phyloP scores from a whole-genome alignment of 2,329 filamentous ascomycete species.

The Zalaria sp. region DNA sequence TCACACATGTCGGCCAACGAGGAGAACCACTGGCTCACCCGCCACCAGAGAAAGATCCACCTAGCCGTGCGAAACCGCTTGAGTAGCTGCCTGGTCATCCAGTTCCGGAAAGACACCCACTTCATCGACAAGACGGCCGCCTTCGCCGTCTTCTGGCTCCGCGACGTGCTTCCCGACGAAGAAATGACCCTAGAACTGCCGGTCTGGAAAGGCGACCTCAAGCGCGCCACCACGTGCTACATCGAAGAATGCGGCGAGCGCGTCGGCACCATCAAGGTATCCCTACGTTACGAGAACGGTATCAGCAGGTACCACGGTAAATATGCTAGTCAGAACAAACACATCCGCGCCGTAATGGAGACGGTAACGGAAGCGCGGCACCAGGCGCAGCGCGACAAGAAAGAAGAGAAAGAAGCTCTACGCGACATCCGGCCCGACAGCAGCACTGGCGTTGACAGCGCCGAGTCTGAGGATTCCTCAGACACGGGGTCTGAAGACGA shows the following conservation, averaged over 20 bases:
- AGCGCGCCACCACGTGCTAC: slow-evolving; percentile 36
- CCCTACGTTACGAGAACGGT: slow-evolving; percentile 46
- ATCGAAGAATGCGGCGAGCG: slow-evolving; percentile 41
- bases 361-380: slow-evolving; percentile 48
- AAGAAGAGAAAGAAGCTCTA: slow-evolving; percentile 14
- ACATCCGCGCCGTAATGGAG: slow-evolving; percentile 48
- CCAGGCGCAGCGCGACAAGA: slow-evolving; percentile 28
- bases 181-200: slow-evolving; percentile 42
- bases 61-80: slow-evolving; percentile 50
- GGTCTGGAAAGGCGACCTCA: slow-evolving; percentile 53
- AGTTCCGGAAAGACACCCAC: slow-evolving; percentile 44
- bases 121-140: slow-evolving; percentile 42
- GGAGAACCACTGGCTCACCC: slow-evolving; percentile 38
- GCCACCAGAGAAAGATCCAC: slow-evolving; percentile 29
- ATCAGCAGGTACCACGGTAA: slow-evolving; percentile 44
- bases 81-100: slow-evolving; percentile 38
- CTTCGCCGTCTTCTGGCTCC: slow-evolving; percentile 54
- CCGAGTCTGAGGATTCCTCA: not conserved
- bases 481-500: slow-evolving; percentile 3
- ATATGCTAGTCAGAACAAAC: slow-evolving; percentile 39
- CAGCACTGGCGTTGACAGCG: not conserved
- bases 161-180: slow-evolving; percentile 55
- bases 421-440: slow-evolving; percentile 2
- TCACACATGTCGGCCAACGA: slow-evolving; percentile 41
- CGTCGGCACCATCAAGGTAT: slow-evolving; percentile 44